Base-by-base conservation (phyloP, 2,329 filamentous ascomycete species). In the Neonectria magnoliae region DNA sequence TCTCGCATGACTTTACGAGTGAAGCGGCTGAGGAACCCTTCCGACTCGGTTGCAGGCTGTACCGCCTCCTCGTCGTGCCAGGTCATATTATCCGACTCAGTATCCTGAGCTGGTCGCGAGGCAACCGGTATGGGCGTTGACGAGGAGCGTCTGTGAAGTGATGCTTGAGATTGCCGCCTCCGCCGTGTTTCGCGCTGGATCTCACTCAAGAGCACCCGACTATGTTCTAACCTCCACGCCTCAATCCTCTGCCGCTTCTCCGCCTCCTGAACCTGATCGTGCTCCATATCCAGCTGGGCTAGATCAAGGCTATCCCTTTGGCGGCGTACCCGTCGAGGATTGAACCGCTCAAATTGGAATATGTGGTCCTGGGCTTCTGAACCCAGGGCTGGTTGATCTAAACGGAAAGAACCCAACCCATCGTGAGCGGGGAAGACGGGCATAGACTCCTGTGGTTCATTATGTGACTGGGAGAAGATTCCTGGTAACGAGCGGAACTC, bases 161-260 rank as follows among this genome's bases (percentile, higher is more conserved):
- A 88, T 48, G 82, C 82, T 70, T 88, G 82, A 8, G 88, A 90
- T 76, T 88, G 87, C 33, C 90, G 85, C 62, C 91, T 87, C 62
- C 91, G 85, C 66, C 84, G 83, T 60, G 94, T 97, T 79, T 97
- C 93, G 66, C 88, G 91, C 78, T 97, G 92, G 52, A 98, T 94
- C 79, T 98, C 93, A 60, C 97, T 92, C 36, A 98, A 78, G 29
- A 99, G 82, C 11, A 93, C 89, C 63, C 88, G 88, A 77, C 94
- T 97, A 77, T 99, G 94, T 75, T 98, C 95, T 75, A 97, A 81
- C 60, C 94, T 88, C 96, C 96, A 99, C 56, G 88, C 87, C 79
- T 98, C 95, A 75, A 99, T 97, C 65, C 95, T 88, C 71, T 90
- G 88, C 76, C 90, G 91, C 75, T 91, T 90, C 71, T 97, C 93